Evolutionary conservation across 73 alveolate genomes (phyloP).

Genomic region (Paramecium sonneborni): DNA sequence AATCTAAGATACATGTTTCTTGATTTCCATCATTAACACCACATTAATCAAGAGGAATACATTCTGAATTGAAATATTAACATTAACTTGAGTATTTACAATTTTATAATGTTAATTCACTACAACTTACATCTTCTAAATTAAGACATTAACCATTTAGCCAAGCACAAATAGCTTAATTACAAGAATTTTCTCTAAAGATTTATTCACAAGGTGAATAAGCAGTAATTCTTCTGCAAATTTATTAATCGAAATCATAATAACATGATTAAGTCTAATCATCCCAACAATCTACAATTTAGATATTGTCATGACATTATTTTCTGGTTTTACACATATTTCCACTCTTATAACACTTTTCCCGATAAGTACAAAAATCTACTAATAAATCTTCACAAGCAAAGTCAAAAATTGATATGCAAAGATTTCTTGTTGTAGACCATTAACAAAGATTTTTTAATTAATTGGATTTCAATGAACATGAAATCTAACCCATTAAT

Average conservation of each 20-base stretch:
- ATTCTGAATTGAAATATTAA: background rate
- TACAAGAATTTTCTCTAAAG: background rate
- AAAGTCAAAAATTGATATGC: background rate
- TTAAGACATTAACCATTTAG: background rate
- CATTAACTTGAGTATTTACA: background rate
- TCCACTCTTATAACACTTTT: background rate
- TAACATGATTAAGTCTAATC: background rate
- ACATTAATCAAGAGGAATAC: background rate
- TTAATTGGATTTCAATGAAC: background rate
- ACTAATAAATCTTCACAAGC: background rate
- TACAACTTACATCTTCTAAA: background rate
- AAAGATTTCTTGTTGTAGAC: background rate
- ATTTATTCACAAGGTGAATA: background rate
- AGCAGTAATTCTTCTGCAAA: background rate
- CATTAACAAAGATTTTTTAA: background rate
- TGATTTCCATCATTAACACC: conserved; percentile 35
- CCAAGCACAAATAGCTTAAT: background rate
- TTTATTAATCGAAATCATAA: background rate
- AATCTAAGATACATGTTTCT: background rate
- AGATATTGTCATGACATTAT: background rate
- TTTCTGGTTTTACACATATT: background rate
- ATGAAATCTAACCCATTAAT: background rate
- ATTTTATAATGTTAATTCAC: background rate
- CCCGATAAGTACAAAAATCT: background rate
- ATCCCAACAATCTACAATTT: too few relatives aligned